phyloP scores from a whole-genome alignment of 768 basidiomycete genomes.

The Naganishia vaughanmartiniae region DNA sequence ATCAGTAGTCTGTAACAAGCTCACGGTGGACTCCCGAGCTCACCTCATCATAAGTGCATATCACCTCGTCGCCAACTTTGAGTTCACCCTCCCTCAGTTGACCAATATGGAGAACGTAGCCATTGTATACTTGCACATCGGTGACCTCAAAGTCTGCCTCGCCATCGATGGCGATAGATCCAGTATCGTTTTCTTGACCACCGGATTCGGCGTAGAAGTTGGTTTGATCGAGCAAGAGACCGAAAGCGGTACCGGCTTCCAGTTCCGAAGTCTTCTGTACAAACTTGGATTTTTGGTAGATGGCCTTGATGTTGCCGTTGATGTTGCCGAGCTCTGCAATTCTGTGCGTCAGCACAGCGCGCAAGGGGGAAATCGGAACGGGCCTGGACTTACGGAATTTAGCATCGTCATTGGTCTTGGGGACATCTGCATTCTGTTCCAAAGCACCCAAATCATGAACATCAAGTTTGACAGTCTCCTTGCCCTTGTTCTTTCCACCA shows the following conservation, averaged over 20 bases:
- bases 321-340: conserved; percentile 71
- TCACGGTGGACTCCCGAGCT: conserved; percentile 32
- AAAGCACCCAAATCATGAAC: conserved; percentile 88
- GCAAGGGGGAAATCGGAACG: neutral
- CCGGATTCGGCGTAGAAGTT: conserved; percentile 97
- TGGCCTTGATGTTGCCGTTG: conserved; percentile 70
- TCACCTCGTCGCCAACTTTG: conserved; percentile 72
- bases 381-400: conserved; percentile 72
- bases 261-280: conserved; percentile 65
- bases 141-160: conserved; percentile 87
- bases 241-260: conserved; percentile 68
- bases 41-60: conserved; percentile 90
- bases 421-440: conserved; percentile 71
- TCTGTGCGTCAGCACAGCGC: neutral
- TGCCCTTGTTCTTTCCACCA: conserved; percentile 62
- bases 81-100: conserved; percentile 82
- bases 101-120: conserved; percentile 92
- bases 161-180: conserved; percentile 88
- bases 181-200: conserved; percentile 95
- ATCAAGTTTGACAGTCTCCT: conserved; percentile 72
- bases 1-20: neutral
- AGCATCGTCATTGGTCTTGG: conserved; percentile 86
- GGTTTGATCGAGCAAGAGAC: conserved; percentile 83
- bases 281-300: conserved; percentile 80
- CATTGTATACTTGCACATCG: conserved; percentile 90